These are phyloP conservation scores for Tylopilus subfusipes DNA, from an alignment of 768 basidiomycete species.

Conservation along the genomic window DNA sequence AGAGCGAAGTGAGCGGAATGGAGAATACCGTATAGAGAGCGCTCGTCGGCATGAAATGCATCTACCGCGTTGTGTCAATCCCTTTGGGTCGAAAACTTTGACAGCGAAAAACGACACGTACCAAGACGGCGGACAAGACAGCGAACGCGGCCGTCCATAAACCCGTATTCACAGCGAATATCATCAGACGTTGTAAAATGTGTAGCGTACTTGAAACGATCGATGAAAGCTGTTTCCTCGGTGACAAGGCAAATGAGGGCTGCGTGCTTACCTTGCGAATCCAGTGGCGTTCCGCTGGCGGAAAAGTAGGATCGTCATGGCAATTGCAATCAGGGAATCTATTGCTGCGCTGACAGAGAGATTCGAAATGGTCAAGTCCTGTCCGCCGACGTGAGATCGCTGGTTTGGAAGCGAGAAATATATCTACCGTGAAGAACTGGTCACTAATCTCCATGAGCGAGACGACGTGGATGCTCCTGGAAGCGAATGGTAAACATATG, in stretches of 20 bases:
- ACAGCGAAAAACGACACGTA: background rate
- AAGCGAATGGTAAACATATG: background rate
- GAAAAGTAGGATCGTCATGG: conserved; percentile 5
- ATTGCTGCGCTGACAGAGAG: background rate
- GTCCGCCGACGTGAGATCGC: background rate
- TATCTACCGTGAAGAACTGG: background rate
- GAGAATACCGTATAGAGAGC: background rate
- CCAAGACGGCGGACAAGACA: background rate
- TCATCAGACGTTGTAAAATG: conserved; percentile 6
- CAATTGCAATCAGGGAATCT: conserved; percentile 9
- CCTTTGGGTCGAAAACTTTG: no score
- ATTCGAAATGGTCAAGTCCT: background rate
- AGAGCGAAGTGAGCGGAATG: conserved; percentile 7
- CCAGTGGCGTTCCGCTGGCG: background rate
- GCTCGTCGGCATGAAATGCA: background rate
- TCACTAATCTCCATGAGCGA: background rate
- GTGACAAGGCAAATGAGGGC: no score
- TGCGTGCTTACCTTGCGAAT: background rate
- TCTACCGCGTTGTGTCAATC: background rate
- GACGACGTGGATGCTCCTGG: background rate
- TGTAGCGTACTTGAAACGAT: conserved; percentile 1
- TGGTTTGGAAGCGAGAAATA: background rate
- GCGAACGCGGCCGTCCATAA: conserved; percentile 48
- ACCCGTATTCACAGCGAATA: conserved; percentile 25
- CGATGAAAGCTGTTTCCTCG: background rate